Conservation (phyloP, 768 basidiomycete genomes). For the Dacryopinax primogenitus region DNA sequence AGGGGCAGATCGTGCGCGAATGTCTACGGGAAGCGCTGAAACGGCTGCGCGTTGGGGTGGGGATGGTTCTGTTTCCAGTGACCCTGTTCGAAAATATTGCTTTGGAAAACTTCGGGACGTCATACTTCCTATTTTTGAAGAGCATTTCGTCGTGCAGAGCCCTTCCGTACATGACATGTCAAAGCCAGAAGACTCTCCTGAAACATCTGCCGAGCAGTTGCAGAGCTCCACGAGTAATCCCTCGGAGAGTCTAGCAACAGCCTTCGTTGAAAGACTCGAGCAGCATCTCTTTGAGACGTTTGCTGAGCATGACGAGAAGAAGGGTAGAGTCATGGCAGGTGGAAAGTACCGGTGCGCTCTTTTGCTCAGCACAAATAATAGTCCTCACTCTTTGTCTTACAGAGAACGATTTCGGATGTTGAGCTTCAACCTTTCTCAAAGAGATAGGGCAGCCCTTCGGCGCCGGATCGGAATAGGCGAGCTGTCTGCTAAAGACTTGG, state of each 20-base stretch:
- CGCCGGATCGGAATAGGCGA: conserved; percentile 56
- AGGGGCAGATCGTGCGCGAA: conserved; percentile 22
- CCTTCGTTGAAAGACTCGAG: conserved; percentile 62
- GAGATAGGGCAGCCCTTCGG: conserved; percentile 67
- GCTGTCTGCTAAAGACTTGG: conserved; percentile 59
- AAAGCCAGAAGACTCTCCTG: neutral
- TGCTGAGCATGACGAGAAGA: conserved; percentile 57
- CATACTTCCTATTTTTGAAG: conserved; percentile 54
- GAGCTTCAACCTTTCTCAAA: conserved; percentile 73
- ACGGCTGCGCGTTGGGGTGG: conserved; percentile 32
- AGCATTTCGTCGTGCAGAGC: conserved; percentile 41
- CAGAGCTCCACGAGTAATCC: neutral
- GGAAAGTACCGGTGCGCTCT: conserved; percentile 65
- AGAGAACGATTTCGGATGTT: conserved; percentile 88
- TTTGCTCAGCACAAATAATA: conserved; percentile 12
- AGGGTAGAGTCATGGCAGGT: conserved; percentile 47
- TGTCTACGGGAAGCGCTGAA: conserved; percentile 33
- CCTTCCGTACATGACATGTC: neutral
- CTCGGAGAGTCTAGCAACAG: conserved; percentile 44
- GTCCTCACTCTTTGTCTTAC: conserved; percentile 9
- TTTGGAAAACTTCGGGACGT: conserved; percentile 60
- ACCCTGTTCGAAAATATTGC: conserved; percentile 69
- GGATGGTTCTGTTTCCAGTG: conserved; percentile 36
- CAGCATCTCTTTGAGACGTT: conserved; percentile 61
- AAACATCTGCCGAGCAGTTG: neutral